Evolutionary conservation across 1,139 yeast species (phyloP), one percentile per base, ranked within the genome.

Genomic region (Protomyces inouyei): DNA sequence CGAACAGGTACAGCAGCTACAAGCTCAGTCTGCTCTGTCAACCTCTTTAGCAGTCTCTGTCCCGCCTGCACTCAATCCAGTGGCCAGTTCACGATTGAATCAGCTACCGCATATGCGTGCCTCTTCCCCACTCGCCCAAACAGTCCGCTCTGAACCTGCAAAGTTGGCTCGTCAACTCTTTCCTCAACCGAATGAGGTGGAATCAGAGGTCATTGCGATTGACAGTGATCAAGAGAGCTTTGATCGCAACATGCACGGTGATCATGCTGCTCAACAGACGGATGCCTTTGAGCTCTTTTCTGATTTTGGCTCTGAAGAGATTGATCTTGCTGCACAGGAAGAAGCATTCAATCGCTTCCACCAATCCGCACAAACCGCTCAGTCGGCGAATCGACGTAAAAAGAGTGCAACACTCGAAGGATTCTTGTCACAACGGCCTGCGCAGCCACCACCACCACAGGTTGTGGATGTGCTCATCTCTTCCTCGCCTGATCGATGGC

Each of bases 191-290:
- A 48, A 21, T 12, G 25, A 38, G 25, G 54, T 52, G 18, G 36
- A 38, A 37, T 12, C 43, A 1, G 63, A 37, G 36, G 28, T 59
- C 56, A 40, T 28, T 52, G 57, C 52, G 52, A 28, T 40, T 55
- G 35, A 55, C 53, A 52, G 52, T 25, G 53, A 59, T 21, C 53
- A 59, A 52, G 45, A 52, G 35, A 21, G 63, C 23, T 43, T 43
- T 10, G 25, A 18, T 18, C 21, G 48, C 25, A 16, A 18, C 12
- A 43, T 43, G 48, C 48, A 43, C 48, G 48, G 48, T 10, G 23
- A 18, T 6, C 6, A 16, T 28, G 38, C 45, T 25, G 45, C 56
- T 40, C 18, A 14, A 18, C 16, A 25, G 35, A 6, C 38, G 18
- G 36, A 55, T 52, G 35, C 28, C 43, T 18, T 25, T 52, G 43